Conservation (phyloP, 2,329 filamentous ascomycete species). For the Alternaria brassicicola region DNA sequence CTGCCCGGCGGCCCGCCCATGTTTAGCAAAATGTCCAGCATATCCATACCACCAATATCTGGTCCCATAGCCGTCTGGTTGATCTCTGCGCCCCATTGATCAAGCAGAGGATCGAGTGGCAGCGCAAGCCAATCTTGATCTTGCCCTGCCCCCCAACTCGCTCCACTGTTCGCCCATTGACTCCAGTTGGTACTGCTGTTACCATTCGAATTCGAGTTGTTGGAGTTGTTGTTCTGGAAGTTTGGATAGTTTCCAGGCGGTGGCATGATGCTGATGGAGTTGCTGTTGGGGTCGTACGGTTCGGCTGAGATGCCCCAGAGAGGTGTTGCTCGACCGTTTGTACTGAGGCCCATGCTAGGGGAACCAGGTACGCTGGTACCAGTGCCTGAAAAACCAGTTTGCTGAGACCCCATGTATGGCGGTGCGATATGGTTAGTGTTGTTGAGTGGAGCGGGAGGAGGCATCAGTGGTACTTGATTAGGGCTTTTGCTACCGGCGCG, state of each 20-base stretch:
- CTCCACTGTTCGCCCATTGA: constrained; percentile 31
- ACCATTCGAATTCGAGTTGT: constrained; percentile 13
- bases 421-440: constrained; percentile 25
- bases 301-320: constrained; percentile 54
- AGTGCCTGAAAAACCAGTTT: constrained; percentile 23
- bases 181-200: constrained; percentile 22
- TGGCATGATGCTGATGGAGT: constrained; percentile 56
- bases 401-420: constrained; percentile 16
- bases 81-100: constrained; percentile 64
- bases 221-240: constrained; percentile 23
- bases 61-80: constrained; percentile 63
- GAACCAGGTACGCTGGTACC: constrained; percentile 34
- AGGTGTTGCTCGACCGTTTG: constrained; percentile 43
- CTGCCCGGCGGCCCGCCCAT: constrained; percentile 43
- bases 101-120: constrained; percentile 66
- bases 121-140: constrained; percentile 65
- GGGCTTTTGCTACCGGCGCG: constrained; percentile 39
- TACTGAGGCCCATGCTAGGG: constrained; percentile 34
- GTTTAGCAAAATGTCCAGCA: constrained; percentile 56
- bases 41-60: constrained; percentile 66
- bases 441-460: constrained; percentile 32
- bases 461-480: constrained; percentile 41
- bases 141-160: constrained; percentile 28
- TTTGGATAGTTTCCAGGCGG: constrained; percentile 47
- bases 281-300: constrained; percentile 52